Evolutionary conservation across 2,329 filamentous ascomycete species (phyloP), one percentile per base, ranked within the genome.

Genomic region (Aureobasidium sp.): DNA sequence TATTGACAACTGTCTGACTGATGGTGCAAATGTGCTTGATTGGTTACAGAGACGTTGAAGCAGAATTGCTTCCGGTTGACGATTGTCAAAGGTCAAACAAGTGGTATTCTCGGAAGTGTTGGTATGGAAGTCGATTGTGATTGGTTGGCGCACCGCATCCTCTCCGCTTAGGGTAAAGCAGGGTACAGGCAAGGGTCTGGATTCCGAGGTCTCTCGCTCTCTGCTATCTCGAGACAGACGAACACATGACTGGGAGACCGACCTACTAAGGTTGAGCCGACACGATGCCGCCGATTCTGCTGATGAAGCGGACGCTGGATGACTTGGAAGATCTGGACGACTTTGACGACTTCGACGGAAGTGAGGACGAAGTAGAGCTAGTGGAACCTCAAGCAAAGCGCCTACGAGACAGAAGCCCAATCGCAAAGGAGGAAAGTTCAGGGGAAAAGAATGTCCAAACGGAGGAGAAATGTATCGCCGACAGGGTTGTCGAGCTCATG

Each of bases 231-330:
- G 20, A 26, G 13, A 37, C 32, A 39, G 23, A 2, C 15, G 13
- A 53, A 20, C 23, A 15, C 15, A 6, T 15, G 36, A 27, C 9
- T 15, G 15, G 4, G 7, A 41, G 17, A 20, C 10, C 1, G 36
- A 9, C 37, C 27, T 8, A 2, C 4, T 13, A 26, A 41, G 37
- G 26, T 10, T 6, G 5, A 27, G 7, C 32, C 20, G 15, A 5
- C 5, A 27, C n/a, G n/a, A 48, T 48, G 44, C 42, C 56, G 46
- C 42, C 56, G 9, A 60, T 50, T 41, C 56, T 60, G 44, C 23
- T 48, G 26, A 48, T 50, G 56, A 60, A 60, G 23, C 32, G 34
- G 1, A 41, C 42, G 17, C 34, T 60, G 56, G 44, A 37, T 17
- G 46, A 48, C 32, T 15, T 48, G 20, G 44, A 50, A 9, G 34